Base-by-base conservation (phyloP, 2,329 filamentous ascomycete genomes). In the Fusarium sp. region DNA sequence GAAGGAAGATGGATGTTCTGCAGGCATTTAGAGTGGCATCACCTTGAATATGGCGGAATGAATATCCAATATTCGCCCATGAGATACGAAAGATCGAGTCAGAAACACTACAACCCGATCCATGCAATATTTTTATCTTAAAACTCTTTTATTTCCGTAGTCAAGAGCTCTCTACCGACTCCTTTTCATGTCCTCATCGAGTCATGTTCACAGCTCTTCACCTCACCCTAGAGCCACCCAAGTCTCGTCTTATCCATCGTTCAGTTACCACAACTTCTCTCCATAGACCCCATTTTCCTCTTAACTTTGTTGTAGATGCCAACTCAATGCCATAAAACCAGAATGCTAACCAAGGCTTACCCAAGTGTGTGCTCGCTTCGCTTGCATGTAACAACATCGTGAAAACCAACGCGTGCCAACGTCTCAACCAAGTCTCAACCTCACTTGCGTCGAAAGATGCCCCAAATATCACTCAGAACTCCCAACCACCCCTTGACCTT, bases 401-500 rank as follows among this genome's bases (percentile, higher is more conserved):
- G n/a, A 57, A 15, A 57, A 37, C 6, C 12, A 37, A 9, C 9
- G 4, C 6, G 20, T 43, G 11, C 20, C 35, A 38, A 37, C 22
- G 10, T 11, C 15, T 11, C 25, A 27, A 37, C 15, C 32, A 56
- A 8, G 15, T 6, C 15, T 40, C n/a, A 47, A 33, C 40, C 12
- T 54, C 71, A 78, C 60, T 79, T 78, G 38, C 78, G 66, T 45
- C 73, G 64, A 27, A 78, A 65, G 25, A 80, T 68, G 11, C 68
- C 32, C 68, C 73, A 78, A 15, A 79, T 64, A 54, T 82, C 81
- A 12, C 66, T 64, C 20, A 81, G 38, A 81, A 87, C 87, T 3
- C 88, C 90, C 37, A 81, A 69, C 90, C 89, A 92, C 0, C 90
- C 90, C 72, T 86, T 85, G 12, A 85, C 77, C 35, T 75, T 77